phyloP scores from a whole-genome alignment of 1,139 yeast species.

The Eremothecium sinecaudum region DNA sequence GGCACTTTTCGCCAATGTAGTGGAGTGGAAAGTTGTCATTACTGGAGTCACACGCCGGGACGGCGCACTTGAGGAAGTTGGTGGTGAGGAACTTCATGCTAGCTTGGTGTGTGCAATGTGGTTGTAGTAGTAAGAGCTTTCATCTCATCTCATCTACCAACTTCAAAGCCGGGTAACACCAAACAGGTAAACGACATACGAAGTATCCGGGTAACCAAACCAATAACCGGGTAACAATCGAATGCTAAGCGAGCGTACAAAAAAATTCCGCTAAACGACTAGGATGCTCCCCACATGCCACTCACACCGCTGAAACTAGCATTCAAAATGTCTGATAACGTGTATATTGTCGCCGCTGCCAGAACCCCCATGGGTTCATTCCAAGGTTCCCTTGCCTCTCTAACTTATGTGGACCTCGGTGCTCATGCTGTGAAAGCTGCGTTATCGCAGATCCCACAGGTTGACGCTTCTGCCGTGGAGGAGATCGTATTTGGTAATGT shows the following conservation, averaged over 20 bases:
- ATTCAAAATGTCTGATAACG: constrained; percentile 39
- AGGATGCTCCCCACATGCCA: too few relatives aligned
- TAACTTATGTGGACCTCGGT: constrained; percentile 77
- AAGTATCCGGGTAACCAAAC: too few relatives aligned
- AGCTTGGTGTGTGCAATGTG: too few relatives aligned
- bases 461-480: constrained; percentile 61
- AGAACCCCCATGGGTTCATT: constrained; percentile 96
- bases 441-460: constrained; percentile 68
- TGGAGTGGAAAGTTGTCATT: constrained; percentile 73
- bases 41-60: constrained; percentile 66
- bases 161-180: too few relatives aligned
- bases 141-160: too few relatives aligned
- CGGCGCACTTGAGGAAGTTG: constrained; percentile 91
- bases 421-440: constrained; percentile 88
- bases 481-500: constrained; percentile 92
- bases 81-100: constrained; percentile 95
- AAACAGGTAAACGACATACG: too few relatives aligned
- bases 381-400: constrained; percentile 71
- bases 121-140: too few relatives aligned
- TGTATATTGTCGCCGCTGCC: constrained; percentile 80
- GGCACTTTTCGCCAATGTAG: constrained; percentile 49
- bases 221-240: too few relatives aligned
- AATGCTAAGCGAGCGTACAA: too few relatives aligned
- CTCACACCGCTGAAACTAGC: too few relatives aligned
- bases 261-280: too few relatives aligned